These are phyloP conservation scores for Vararia minispora DNA, from an alignment of 768 basidiomycete genomes.

Conservation along the genomic window DNA sequence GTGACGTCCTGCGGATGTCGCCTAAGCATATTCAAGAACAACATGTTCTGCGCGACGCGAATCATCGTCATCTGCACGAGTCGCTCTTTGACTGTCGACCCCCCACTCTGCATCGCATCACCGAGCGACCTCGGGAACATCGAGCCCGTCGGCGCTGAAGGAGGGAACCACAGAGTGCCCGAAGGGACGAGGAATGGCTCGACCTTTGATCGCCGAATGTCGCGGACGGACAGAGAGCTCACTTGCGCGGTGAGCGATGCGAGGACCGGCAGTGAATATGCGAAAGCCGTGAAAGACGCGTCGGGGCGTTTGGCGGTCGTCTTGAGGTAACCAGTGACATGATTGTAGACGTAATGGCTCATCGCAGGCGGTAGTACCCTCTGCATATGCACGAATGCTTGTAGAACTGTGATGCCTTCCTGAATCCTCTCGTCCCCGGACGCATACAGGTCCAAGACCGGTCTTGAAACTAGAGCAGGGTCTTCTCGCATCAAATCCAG, in stretches of 20 bases:
- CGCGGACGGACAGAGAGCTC: constrained; percentile 59
- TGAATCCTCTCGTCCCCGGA: constrained; percentile 39
- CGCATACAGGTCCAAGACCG: constrained; percentile 50
- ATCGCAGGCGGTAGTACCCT: constrained; percentile 48
- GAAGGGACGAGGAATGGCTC: constrained; percentile 60
- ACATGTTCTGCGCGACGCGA: constrained; percentile 58
- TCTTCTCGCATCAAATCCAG: constrained; percentile 68
- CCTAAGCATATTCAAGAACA: constrained; percentile 54
- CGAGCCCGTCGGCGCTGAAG: constrained; percentile 38
- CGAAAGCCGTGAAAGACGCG: constrained; percentile 35
- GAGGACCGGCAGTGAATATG: constrained; percentile 44
- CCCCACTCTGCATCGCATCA: constrained; percentile 23
- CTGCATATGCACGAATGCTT: constrained; percentile 47
- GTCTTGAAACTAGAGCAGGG: constrained; percentile 51
- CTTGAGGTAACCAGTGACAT: constrained; percentile 59
- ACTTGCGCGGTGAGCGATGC: constrained; percentile 52
- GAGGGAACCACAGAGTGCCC: constrained; percentile 58
- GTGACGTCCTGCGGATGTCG: constrained; percentile 60
- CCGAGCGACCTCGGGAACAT: constrained; percentile 48
- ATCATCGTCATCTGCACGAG: constrained; percentile 50
- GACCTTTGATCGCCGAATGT: constrained; percentile 61
- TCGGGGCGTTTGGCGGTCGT: constrained; percentile 33
- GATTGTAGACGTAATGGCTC: constrained; percentile 59
- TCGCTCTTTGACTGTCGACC: constrained; percentile 22
- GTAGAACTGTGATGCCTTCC: constrained; percentile 39